phyloP scores from a whole-genome alignment of 768 basidiomycete species.

The Lactarius deliciosus region DNA sequence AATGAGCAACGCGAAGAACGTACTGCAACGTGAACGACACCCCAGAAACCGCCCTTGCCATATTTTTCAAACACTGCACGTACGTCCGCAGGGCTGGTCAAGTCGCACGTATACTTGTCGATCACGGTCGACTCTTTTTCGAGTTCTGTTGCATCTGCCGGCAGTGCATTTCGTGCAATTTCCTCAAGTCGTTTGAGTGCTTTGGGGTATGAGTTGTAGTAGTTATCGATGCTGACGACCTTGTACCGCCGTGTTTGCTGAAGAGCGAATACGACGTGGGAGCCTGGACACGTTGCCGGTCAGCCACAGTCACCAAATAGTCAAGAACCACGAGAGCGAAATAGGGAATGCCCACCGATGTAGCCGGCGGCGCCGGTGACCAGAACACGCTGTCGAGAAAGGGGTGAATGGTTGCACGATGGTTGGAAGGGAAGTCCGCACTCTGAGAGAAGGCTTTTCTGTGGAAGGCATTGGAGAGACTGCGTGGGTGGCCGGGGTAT shows the following conservation, averaged over 20 bases:
- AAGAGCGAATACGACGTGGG: slow-evolving; percentile 86
- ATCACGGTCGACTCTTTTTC: slow-evolving; percentile 75
- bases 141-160: slow-evolving; percentile 57
- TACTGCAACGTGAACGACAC: slow-evolving; percentile 93
- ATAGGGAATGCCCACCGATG: slow-evolving; percentile 56
- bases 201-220: slow-evolving; percentile 83
- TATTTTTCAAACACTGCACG: slow-evolving; percentile 80
- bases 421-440: slow-evolving; percentile 3
- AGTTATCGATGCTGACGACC: slow-evolving; percentile 93
- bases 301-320: slow-evolving; percentile 27
- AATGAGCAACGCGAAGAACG: slow-evolving; percentile 36
- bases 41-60: slow-evolving; percentile 91
- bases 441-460: slow-evolving; percentile 20
- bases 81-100: slow-evolving; percentile 71
- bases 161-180: slow-evolving; percentile 74
- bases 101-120: slow-evolving; percentile 67
- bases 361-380: slow-evolving; percentile 87
- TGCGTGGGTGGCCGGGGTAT: slow-evolving; percentile 10
- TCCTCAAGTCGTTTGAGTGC: slow-evolving; percentile 75
- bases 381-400: slow-evolving; percentile 51
- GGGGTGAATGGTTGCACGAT: slow-evolving; percentile 23
- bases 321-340: background rate
- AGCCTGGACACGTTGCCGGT: slow-evolving; percentile 52
- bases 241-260: slow-evolving; percentile 87
- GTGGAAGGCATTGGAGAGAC: slow-evolving; percentile 20